A percentile compares a stretch with the other conserved stretches of the same genome.
Evolutionary conservation across 2,329 filamentous ascomycete genomes (phyloP).

Genomic region (Magnaporthales sp.): DNA sequence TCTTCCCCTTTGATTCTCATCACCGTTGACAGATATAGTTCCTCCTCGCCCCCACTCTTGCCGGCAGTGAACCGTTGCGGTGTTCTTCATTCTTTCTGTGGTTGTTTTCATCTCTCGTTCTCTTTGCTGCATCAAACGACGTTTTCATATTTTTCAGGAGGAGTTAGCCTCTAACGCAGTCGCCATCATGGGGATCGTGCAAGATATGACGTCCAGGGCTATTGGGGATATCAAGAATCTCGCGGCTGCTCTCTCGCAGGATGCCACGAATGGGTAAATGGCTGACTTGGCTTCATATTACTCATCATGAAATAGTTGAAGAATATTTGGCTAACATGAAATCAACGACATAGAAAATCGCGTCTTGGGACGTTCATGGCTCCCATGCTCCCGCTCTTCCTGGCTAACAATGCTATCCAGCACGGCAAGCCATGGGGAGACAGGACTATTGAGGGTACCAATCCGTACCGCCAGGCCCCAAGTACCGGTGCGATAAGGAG

Average conservation of each 20-base stretch:
- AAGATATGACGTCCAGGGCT: background rate
- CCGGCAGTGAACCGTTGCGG: background rate
- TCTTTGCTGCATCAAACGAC: background rate
- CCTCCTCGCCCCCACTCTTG: background rate
- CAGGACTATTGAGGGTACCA: constrained; percentile 29
- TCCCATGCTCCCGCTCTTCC: constrained; percentile 30
- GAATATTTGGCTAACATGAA: background rate
- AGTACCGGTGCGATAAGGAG: constrained; percentile 44
- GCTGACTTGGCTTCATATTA: too few species aligned
- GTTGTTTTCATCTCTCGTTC: background rate
- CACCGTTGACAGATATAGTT: background rate
- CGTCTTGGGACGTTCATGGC: constrained; percentile 29
- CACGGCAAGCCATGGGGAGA: constrained; percentile 44
- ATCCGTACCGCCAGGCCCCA: constrained; percentile 40
- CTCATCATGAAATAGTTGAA: constrained; percentile 6
- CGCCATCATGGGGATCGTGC: background rate
- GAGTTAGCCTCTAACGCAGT: background rate
- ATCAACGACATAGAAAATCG: constrained; percentile 24
- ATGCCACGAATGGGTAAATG: constrained; percentile 29
- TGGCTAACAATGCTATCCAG: constrained; percentile 39
- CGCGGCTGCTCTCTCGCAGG: constrained; percentile 19
- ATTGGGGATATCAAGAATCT: constrained; percentile 3
- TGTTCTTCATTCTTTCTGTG: background rate
- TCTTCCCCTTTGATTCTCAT: background rate
- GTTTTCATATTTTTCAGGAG: background rate